Conservation (phyloP, 352 stramenopile species). For the Blastocystis sp. region DNA sequence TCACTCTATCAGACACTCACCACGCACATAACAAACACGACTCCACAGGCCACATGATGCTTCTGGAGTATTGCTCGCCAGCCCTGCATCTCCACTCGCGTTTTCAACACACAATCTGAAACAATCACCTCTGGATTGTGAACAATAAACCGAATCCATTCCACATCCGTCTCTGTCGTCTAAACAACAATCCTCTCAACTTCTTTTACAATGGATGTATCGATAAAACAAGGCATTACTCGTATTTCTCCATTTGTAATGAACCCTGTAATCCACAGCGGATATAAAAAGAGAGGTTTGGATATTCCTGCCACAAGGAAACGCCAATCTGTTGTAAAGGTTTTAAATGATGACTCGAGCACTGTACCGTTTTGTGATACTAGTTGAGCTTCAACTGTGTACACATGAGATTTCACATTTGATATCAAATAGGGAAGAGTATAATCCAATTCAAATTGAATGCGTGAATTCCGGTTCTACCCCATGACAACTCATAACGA, state of each 20-base stretch:
- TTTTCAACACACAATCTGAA: neutral
- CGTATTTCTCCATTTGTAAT: neutral
- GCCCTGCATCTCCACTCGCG: neutral
- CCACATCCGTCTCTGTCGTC: neutral
- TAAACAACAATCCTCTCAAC: neutral
- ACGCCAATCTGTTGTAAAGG: neutral
- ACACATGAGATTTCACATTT: neutral
- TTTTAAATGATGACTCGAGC: neutral
- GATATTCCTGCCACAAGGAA: neutral
- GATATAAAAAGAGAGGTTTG: conserved; percentile 7
- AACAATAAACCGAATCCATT: neutral
- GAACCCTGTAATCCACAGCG: neutral
- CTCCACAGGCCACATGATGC: neutral
- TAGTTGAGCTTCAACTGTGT: conserved; percentile 2
- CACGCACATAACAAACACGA: neutral
- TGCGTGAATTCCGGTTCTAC: neutral
- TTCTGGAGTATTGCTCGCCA: conserved; percentile 3
- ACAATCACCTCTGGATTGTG: conserved; percentile 44
- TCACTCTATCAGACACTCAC: neutral
- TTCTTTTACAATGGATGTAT: neutral
- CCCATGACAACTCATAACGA: neutral
- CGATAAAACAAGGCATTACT: neutral
- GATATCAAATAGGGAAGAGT: conserved; percentile 20
- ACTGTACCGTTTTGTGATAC: neutral
- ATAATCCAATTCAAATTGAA: conserved; percentile 28